A percentile compares a stretch with the other conserved stretches of the same genome.
Conservation (phyloP, 441 rosid genomes). For the Pelargonium citronellum region DNA sequence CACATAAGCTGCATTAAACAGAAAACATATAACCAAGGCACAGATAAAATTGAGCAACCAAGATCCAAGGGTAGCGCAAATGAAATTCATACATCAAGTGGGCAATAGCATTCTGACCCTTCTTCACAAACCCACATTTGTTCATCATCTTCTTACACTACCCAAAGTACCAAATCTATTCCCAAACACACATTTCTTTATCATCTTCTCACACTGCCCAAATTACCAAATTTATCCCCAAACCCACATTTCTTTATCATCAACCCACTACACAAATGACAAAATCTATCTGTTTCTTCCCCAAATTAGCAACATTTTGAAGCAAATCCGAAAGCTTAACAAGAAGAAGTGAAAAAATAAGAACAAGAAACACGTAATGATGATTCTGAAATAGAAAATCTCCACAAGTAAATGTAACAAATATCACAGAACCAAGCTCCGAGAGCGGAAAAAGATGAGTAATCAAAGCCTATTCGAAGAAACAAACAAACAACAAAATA, state of each 20-base stretch:
- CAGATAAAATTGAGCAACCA: background rate
- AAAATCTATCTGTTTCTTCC: background rate
- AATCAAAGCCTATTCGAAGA: background rate
- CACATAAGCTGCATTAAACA: slow-evolving; percentile 1
- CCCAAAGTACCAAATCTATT: background rate
- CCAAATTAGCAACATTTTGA: background rate
- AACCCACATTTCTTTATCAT: background rate
- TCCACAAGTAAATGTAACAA: too few species aligned
- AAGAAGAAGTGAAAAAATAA: background rate
- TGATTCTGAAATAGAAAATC: background rate
- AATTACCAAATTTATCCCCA: background rate
- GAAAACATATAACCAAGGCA: background rate
- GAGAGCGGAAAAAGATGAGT: background rate
- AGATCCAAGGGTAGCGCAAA: background rate
- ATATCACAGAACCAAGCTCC: background rate
- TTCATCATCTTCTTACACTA: background rate
- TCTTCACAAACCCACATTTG: background rate
- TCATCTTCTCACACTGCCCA: background rate
- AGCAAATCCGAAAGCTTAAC: background rate
- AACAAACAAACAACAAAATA: background rate
- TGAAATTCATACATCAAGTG: background rate
- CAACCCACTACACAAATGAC: background rate
- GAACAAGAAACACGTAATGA: background rate
- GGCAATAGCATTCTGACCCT: background rate
- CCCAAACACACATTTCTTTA: background rate